Base-by-base conservation (phyloP, 139 green algal genomes). In the Chlorella sp. region DNA sequence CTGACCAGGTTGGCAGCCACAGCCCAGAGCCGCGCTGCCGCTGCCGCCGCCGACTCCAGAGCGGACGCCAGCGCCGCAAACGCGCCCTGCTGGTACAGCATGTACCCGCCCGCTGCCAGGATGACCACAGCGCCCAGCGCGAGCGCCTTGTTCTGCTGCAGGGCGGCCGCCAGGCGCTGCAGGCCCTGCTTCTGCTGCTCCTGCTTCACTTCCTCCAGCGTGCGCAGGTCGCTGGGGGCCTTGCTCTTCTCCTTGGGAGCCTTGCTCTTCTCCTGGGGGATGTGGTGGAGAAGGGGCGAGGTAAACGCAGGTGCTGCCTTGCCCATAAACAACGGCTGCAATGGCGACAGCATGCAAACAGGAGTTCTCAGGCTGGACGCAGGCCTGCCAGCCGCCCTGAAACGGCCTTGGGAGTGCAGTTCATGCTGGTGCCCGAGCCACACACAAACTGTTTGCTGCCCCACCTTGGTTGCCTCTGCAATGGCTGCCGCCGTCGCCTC, bases 11-110 rank as follows among this genome's bases (percentile, higher is more conserved):
- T 78, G 38, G 23, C 36, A 16, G 64, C 83, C 32, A 70, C 62
- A 6, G 68, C 76, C 82, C 82, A 82, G 25, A 83, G 70, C 38
- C 81, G 69, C 56, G 71, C 69, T 2, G 81, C 76, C 4, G 83
- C 62, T 17, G 34, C 57, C 4, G 80, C 86, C 16, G 78, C 86
- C 21, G 78, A 78, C 75, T 71, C 51, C 44, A 65, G 39, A 30
- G 74, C 11, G 30, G 81, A 78, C 51, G 81, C 84, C 74, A 69
- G 3, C 44, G 82, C 85, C 12, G 86, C 89, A 60, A 87, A 44
- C 74, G 62, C 71, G 74, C 86, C 86, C 30, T 78, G 41, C 38
- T 83, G 41, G 28, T 86, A 39, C 67, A 80, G 28, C 16, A 83
- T 21, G 3, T 12, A 34, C 0, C 57, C 80, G 3, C 47, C 62